Conservation (phyloP, 169 alveolate genomes). For the Prorocentrum cordatum region DNA sequence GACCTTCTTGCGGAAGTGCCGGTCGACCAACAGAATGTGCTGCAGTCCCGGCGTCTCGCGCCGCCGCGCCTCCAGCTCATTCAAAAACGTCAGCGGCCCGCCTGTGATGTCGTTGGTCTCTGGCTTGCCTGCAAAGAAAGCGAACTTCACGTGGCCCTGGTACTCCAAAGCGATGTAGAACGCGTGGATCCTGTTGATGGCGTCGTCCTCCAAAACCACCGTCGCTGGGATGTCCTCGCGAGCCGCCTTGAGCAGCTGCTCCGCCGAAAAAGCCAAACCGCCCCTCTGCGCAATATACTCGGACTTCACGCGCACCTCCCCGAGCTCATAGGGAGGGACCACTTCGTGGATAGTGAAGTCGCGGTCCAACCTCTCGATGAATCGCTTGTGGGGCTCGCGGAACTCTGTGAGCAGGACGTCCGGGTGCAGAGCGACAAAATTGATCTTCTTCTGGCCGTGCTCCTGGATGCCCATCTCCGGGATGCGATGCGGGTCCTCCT, state of each 20-base stretch:
- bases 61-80: not conserved
- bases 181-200: not conserved
- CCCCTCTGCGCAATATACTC: not conserved
- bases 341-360: constrained; percentile 5
- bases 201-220: not conserved
- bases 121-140: not conserved
- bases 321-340: not conserved
- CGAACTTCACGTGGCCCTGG: not conserved
- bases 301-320: not conserved
- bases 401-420: not conserved
- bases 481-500: not conserved
- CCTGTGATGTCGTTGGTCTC: no score
- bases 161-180: constrained; percentile 11
- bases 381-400: not conserved
- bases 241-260: not conserved
- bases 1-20: not conserved
- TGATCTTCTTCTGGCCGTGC: not conserved
- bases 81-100: not conserved
- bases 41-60: not conserved
- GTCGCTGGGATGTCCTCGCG: not conserved
- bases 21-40: not conserved
- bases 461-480: not conserved
- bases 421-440: not conserved
- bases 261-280: not conserved
- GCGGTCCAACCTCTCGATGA: constrained; percentile 1